phyloP scores from a whole-genome alignment of 73 alveolate species.

The Durusdinium trenchii region DNA sequence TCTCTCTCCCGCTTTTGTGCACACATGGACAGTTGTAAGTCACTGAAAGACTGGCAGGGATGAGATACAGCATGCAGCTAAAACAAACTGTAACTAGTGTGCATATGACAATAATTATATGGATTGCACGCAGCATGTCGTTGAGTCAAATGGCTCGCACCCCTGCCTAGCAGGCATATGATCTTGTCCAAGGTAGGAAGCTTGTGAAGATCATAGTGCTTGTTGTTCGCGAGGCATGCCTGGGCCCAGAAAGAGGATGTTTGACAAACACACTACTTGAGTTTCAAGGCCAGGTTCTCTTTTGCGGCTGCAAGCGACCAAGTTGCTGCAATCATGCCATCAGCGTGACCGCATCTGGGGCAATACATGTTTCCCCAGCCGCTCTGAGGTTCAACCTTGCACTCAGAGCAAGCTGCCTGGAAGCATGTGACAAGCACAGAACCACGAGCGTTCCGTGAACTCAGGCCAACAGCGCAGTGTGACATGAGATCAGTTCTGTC shows the following conservation, averaged over 20 bases:
- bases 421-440: not conserved
- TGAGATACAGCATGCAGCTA: not conserved
- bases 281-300: not conserved
- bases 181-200: conserved; percentile 78
- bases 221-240: conserved; percentile 88
- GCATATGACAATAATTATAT: not conserved
- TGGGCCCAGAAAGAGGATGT: not conserved
- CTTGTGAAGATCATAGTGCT: conserved; percentile 87
- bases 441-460: too few relatives aligned
- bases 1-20: too few relatives aligned
- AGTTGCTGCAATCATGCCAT: conserved; percentile 55
- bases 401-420: conserved; percentile 54
- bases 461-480: too few relatives aligned
- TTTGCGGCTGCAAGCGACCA: not conserved
- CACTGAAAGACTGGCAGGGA: not conserved
- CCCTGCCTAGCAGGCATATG: conserved; percentile 58
- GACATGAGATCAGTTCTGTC: too few relatives aligned
- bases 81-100: not conserved
- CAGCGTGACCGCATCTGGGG: conserved; percentile 70
- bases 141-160: not conserved
- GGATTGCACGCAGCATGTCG: not conserved
- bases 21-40: not conserved
- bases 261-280: not conserved
- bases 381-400: conserved; percentile 51
- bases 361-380: conserved; percentile 93